Conservation (phyloP, 2,329 filamentous ascomycete genomes). For the Talaromyces sp. region DNA sequence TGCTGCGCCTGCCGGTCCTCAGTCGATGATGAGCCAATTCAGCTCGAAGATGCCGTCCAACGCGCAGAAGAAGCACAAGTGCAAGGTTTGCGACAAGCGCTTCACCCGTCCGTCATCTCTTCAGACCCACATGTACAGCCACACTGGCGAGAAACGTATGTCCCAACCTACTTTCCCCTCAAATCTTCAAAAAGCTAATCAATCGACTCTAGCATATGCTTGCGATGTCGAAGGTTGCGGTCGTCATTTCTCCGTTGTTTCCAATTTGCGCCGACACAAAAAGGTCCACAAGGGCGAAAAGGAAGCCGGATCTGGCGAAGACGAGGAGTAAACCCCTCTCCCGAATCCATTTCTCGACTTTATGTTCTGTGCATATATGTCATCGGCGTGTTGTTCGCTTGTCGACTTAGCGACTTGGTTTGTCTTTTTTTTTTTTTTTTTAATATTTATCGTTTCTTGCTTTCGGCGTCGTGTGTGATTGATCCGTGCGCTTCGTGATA, state of each 20-base stretch:
- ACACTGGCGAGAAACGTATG: conserved; percentile 97
- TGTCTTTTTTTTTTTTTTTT: not conserved
- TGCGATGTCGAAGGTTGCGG: conserved; percentile 95
- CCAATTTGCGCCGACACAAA: conserved; percentile 86
- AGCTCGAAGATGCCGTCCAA: conserved; percentile 94
- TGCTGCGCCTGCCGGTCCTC: conserved; percentile 73
- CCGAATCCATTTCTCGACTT: not conserved
- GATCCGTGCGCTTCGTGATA: conserved; percentile 13
- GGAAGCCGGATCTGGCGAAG: conserved; percentile 32
- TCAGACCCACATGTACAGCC: conserved; percentile 97
- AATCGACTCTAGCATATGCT: conserved; percentile 66
- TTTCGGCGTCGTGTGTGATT: conserved; percentile 12
- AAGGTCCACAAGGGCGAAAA: conserved; percentile 82
- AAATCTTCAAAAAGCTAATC: not conserved
- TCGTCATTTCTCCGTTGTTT: conserved; percentile 94
- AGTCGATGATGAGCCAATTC: conserved; percentile 98
- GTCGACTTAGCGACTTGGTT: conserved; percentile 7
- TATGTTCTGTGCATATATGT: conserved; percentile 15
- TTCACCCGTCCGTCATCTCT: conserved; percentile 92
- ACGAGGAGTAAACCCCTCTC: conserved; percentile 31
- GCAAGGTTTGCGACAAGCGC: conserved; percentile 96
- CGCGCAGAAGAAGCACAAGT: conserved; percentile 99
- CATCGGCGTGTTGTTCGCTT: conserved; percentile 3
- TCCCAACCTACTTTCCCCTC: conserved; percentile 23
- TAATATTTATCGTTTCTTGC: not conserved